Evolutionary conservation across 2,329 filamentous ascomycete genomes (phyloP).

Genomic region (Erysiphe neolycopersici): DNA sequence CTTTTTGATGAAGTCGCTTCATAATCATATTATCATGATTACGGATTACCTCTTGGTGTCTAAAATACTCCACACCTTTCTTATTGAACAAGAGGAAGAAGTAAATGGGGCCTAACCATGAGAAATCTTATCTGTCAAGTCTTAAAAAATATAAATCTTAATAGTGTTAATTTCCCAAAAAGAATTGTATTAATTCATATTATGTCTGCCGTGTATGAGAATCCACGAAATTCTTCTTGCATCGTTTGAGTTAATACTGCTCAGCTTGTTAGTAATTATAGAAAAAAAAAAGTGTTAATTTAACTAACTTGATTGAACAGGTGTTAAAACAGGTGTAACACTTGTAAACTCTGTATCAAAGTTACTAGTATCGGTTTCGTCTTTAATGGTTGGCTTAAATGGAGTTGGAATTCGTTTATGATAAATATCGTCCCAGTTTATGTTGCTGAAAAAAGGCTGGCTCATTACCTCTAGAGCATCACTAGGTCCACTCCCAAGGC

Average conservation of each 20-base stretch:
- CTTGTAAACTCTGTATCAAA: constrained; percentile 98
- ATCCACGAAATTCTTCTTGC: constrained; percentile 98
- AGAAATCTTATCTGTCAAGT: too few relatives aligned
- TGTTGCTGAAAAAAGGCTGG: constrained; percentile 90
- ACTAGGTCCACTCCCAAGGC: constrained; percentile 79
- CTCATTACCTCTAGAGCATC: constrained; percentile 98
- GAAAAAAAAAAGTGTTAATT: background rate
- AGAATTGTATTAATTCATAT: constrained; percentile 8
- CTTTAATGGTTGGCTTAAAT: constrained; percentile 74
- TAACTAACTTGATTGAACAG: constrained; percentile 77
- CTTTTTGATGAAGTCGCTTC: background rate
- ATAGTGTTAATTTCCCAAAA: too few relatives aligned
- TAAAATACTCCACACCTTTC: constrained; percentile 1
- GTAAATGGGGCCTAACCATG: too few relatives aligned
- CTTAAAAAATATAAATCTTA: too few relatives aligned
- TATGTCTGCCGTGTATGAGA: constrained; percentile 41
- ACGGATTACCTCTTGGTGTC: background rate
- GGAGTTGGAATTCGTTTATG: constrained; percentile 77
- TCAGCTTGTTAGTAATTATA: constrained; percentile 1
- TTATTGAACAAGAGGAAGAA: constrained; percentile 1
- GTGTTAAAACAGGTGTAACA: constrained; percentile 87
- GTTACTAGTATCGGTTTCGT: constrained; percentile 93
- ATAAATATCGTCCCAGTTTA: constrained; percentile 98
- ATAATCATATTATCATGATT: background rate
- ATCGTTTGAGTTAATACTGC: constrained; percentile 87